Base-by-base conservation (phyloP, 2,329 filamentous ascomycete species). In the Xylaria hypoxylon region DNA sequence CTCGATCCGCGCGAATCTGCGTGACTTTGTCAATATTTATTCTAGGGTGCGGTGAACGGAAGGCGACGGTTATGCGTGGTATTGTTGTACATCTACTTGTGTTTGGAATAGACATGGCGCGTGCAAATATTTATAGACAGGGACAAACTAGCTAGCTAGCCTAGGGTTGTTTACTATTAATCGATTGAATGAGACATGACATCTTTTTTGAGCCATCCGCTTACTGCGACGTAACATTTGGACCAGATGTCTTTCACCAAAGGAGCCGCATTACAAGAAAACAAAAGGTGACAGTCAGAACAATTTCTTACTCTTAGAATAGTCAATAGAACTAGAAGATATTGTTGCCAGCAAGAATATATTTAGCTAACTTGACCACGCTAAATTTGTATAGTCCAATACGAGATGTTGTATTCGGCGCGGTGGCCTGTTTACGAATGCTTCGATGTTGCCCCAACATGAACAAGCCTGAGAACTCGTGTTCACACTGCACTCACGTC, bases 21-120 rank as follows among this genome's bases (percentile, higher is more conserved):
- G 5, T 4, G 11, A 6, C 42, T 35, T 19, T 24, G 11, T 58
- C 13, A 8, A n/a, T 13, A 33, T 45, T 28, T 3, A 6, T 19
- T 51, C 10, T 26, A 8, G 22, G 19, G n/a, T 10, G 8, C 19
- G 1, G 38, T 2, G 31, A 2, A 31, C 22, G n/a, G 40, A 22
- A 38, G 11, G 44, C 11, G 24, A 26, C 19, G 45, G 28, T 2
- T 24, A 17, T 22, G 15, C 31, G 35, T 22, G n/a, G 22, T 50
- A 52, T 55, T 59, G 55, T 48, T 64, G 22, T 60, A 19, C 47
- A 60, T 64, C 38, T 59, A 59, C 19, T 50, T 59, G 28, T 33
- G 47, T 61, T 15, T 31, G 22, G 40, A 28, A 53, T 59, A 65
- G 57, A 48, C n/a, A 22, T 19, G 56, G 62, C 40, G 28, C 15